These are phyloP conservation scores for Diaporthe sp. DNA, from an alignment of 2,329 filamentous ascomycete species.

Conservation along the genomic window DNA sequence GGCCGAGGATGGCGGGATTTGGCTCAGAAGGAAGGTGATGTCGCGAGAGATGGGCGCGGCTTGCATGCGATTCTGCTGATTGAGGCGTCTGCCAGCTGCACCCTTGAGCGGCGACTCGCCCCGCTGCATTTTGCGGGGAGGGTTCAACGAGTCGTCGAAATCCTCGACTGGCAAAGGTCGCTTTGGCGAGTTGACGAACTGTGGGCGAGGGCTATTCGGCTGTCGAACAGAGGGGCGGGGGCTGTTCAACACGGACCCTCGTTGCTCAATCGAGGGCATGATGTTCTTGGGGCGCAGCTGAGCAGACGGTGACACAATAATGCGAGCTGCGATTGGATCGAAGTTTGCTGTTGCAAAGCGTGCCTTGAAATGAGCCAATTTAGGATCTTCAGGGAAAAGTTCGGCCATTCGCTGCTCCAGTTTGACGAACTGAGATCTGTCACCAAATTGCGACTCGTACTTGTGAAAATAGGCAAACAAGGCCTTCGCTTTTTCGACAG, in stretches of 20 bases:
- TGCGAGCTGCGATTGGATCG: constrained; percentile 84
- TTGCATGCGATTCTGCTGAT: constrained; percentile 79
- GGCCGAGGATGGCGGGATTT: constrained; percentile 79
- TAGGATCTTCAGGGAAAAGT: constrained; percentile 90
- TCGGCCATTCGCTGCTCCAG: constrained; percentile 94
- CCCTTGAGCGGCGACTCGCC: constrained; percentile 96
- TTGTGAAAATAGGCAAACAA: constrained; percentile 94
- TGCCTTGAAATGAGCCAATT: constrained; percentile 79
- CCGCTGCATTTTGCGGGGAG: constrained; percentile 87
- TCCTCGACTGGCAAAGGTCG: constrained; percentile 77
- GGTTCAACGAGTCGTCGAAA: constrained; percentile 74
- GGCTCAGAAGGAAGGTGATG: constrained; percentile 75
- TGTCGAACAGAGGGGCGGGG: constrained; percentile 53
- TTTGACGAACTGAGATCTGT: constrained; percentile 90
- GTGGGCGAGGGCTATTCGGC: constrained; percentile 61
- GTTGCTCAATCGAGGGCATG: constrained; percentile 68
- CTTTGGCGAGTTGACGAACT: constrained; percentile 70
- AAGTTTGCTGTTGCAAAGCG: constrained; percentile 82
- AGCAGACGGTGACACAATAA: constrained; percentile 83
- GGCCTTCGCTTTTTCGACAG: constrained; percentile 81
- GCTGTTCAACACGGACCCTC: constrained; percentile 59
- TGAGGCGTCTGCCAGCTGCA: constrained; percentile 85
- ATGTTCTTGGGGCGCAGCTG: constrained; percentile 78
- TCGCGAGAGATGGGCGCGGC: constrained; percentile 79
- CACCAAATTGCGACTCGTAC: constrained; percentile 94